Conservation (phyloP, 495 filamentous ascomycete genomes). For the Aspergillus diversus region DNA sequence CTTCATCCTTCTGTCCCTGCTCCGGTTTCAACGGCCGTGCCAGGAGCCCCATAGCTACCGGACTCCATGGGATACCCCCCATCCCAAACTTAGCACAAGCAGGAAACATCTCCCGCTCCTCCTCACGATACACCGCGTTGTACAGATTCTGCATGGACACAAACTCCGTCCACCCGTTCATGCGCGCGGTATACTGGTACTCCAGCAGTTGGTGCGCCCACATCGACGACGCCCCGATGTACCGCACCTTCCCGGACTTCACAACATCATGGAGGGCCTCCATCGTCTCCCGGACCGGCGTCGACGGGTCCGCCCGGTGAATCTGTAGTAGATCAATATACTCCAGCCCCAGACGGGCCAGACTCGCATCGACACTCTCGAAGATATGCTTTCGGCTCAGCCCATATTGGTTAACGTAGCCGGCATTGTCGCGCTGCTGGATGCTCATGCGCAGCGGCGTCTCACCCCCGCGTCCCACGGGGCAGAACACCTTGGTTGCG, state of each 20-base stretch:
- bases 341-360: conserved; percentile 63
- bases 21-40: conserved; percentile 33
- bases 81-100: conserved; percentile 70
- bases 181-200: conserved; percentile 65
- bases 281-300: conserved; percentile 73
- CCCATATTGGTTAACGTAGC: conserved; percentile 46
- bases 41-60: conserved; percentile 49
- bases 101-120: conserved; percentile 76
- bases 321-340: conserved; percentile 80
- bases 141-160: conserved; percentile 77
- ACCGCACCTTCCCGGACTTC: conserved; percentile 64
- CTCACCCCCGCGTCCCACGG: conserved; percentile 29
- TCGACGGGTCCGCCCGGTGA: conserved; percentile 58
- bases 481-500: conserved; percentile 65
- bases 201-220: conserved; percentile 67
- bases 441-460: conserved; percentile 28
- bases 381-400: conserved; percentile 70
- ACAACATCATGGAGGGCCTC: conserved; percentile 71
- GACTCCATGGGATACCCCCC: conserved; percentile 61
- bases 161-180: conserved; percentile 73
- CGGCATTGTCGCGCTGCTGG: conserved; percentile 25
- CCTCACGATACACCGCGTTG: conserved; percentile 74
- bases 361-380: conserved; percentile 67
- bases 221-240: conserved; percentile 72
- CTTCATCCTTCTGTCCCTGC: neutral